Conservation (phyloP, 1,139 yeast genomes). For the Lodderomyces oxycetoniae region DNA sequence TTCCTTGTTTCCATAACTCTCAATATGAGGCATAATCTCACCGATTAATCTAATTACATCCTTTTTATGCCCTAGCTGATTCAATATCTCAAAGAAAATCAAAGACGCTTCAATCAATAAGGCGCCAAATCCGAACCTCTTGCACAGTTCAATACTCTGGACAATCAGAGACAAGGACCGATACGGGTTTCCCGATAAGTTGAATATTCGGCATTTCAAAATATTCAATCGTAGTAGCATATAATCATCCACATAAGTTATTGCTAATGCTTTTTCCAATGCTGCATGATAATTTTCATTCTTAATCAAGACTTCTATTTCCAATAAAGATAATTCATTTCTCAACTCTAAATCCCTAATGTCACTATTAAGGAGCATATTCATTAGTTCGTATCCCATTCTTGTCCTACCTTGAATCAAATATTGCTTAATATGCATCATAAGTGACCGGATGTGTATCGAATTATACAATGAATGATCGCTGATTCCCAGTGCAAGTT, state of each 20-base stretch:
- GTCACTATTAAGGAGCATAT: constrained; percentile 20
- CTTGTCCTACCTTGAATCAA: constrained; percentile 33
- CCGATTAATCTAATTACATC: constrained; percentile 36
- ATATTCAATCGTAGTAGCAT: constrained; percentile 42
- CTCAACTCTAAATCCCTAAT: constrained; percentile 30
- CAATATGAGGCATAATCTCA: constrained; percentile 37
- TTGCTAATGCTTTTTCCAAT: constrained; percentile 26
- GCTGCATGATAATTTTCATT: constrained; percentile 34
- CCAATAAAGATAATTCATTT: constrained; percentile 25
- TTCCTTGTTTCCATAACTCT: constrained; percentile 30
- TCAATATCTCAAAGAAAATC: constrained; percentile 34
- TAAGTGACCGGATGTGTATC: constrained; percentile 33
- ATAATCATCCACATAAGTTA: constrained; percentile 24
- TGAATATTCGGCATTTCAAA: constrained; percentile 39
- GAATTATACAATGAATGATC: constrained; percentile 30
- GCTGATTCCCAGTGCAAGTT: constrained; percentile 10
- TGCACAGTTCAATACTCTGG: constrained; percentile 41
- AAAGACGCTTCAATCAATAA: constrained; percentile 39
- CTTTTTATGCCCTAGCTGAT: constrained; percentile 27
- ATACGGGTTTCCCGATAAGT: constrained; percentile 32
- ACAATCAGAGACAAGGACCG: constrained; percentile 42
- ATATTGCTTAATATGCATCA: constrained; percentile 33
- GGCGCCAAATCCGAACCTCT: constrained; percentile 34
- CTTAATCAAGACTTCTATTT: constrained; percentile 27
- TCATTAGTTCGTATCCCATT: constrained; percentile 23